Base-by-base conservation (phyloP, 495 filamentous ascomycete genomes). In the Penicillium herquei region DNA sequence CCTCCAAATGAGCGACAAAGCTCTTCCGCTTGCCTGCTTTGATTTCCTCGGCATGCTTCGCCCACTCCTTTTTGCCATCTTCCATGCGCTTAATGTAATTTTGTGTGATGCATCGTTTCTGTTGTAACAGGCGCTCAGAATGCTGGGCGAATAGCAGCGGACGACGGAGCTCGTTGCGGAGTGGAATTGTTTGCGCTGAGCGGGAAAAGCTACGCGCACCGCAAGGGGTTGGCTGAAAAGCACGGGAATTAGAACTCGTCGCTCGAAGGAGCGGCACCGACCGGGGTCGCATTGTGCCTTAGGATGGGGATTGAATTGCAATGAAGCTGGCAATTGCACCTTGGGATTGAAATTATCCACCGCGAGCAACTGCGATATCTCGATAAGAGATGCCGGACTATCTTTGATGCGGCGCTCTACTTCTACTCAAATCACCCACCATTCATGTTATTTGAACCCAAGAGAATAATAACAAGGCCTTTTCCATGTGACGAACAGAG, bases 1-100 rank as follows among this genome's bases (percentile, higher is more conserved):
- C 87, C 63, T 95, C 88, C 11, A 99, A 72, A 30, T 87, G 71
- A 39, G 83, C 76, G 61, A 85, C 83, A 58, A 90, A 85, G 59
- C 82, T 81, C 58, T 85, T 78, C 53, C 74, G 59, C 61, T 84
- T 73, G 31, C 89, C 90, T 0, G 72, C 68, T 56, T 80, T 64
- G 57, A 92, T 89, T 51, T 79, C 66, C 48, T 71, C 21, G 3
- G 86, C 85, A 42, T 73, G 69, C 42, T 56, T 54, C 26, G 81
- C 65, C 89, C 89, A 92, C 52, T 76, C 63, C 51, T 71, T 37
- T 51, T 81, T 70, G 0, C 84, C 86, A 14, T 81, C 77, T 16
- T 73, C 68, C n/a, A 75, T 68, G 57, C 83, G 86, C 42, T 64
- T 60, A 8, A 82, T 47, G 37, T 78, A 80, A 11, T 78, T 66